Percentiles rank a stretch among this genome's conserved stretches.
Conservation (phyloP, 441 rosid species). For the Brassica balearica region DNA sequence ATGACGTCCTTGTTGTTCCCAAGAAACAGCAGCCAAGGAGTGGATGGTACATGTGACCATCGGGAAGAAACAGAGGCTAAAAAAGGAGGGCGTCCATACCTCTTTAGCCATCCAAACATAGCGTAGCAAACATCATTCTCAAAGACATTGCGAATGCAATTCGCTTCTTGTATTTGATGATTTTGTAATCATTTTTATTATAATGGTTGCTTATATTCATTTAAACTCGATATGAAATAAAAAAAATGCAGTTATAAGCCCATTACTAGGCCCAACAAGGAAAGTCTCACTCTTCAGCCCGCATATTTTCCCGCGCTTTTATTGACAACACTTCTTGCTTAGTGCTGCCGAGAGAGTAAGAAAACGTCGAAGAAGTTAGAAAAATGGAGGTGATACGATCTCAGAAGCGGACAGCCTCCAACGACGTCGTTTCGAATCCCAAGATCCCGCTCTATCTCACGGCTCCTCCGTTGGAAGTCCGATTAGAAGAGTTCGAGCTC, state of each 20-base stretch:
- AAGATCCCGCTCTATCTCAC: slow-evolving; percentile 81
- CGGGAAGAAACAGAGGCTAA: no score
- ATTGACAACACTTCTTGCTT: slow-evolving; percentile 27
- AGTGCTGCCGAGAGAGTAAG: not conserved
- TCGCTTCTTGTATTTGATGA: no score
- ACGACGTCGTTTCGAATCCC: slow-evolving; percentile 43
- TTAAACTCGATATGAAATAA: no score
- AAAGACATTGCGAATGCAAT: no score
- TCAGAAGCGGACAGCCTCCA: slow-evolving; percentile 41
- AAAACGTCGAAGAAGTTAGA: not conserved
- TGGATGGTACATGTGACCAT: no score
- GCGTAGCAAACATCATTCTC: no score
- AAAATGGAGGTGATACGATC: slow-evolving; percentile 61
- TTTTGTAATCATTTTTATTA: no score
- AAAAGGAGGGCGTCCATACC: not conserved
- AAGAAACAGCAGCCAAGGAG: no score
- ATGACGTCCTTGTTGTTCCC: no score
- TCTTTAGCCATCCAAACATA: not conserved
- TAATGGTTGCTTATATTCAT: no score
- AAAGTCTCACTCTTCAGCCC: slow-evolving; percentile 20
- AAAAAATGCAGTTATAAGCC: not conserved
- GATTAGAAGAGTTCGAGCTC: slow-evolving; percentile 95
- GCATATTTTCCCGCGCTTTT: slow-evolving; percentile 41
- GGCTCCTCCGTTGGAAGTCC: slow-evolving; percentile 85
- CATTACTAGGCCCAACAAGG: slow-evolving; percentile 15